Percentiles rank a stretch among this genome's conserved stretches.
Evolutionary conservation across 805 yeast genomes (phyloP).

Genomic region (Zygosaccharomyces lentus): DNA sequence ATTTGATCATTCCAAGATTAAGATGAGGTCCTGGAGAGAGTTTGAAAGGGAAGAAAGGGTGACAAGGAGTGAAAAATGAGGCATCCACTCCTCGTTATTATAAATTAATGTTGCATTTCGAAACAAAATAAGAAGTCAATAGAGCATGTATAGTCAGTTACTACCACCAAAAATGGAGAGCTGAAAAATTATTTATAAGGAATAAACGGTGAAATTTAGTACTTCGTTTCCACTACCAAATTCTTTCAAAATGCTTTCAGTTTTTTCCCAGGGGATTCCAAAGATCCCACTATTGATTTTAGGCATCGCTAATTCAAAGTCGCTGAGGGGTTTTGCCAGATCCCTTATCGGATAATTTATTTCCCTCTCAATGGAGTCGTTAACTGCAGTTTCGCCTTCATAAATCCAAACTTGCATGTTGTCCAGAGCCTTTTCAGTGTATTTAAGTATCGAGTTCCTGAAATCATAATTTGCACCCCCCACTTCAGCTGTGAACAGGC

Average conservation of each 20-base stretch:
- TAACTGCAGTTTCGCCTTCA: slow-evolving; percentile 4
- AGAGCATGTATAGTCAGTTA: slow-evolving; percentile 2
- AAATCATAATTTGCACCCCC: slow-evolving; percentile 44
- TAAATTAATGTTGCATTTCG: background rate
- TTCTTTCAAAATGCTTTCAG: slow-evolving; percentile 47
- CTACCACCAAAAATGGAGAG: background rate
- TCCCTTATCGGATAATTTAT: slow-evolving; percentile 5
- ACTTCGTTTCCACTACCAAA: slow-evolving; percentile 1
- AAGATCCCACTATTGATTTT: slow-evolving; percentile 78
- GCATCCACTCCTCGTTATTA: background rate
- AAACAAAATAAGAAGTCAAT: background rate
- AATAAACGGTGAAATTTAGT: slow-evolving; percentile 6
- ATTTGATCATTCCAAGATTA: slow-evolving; percentile 85
- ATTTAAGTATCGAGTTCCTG: slow-evolving; percentile 43
- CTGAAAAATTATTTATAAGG: slow-evolving; percentile 1
- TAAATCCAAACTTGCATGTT: slow-evolving; percentile 2
- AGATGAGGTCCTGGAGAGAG: slow-evolving; percentile 93
- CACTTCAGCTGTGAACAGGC: slow-evolving; percentile 66
- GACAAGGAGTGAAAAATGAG: slow-evolving; percentile 4
- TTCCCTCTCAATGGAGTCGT: slow-evolving; percentile 5
- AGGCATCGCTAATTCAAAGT: slow-evolving; percentile 53
- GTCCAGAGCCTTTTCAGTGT: slow-evolving; percentile 48
- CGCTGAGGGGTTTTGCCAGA: slow-evolving; percentile 8
- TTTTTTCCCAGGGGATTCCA: slow-evolving; percentile 70
- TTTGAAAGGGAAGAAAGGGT: slow-evolving; percentile 14